Evolutionary conservation across 345 rosid genomes (phyloP).

Genomic region (Populus davidiana): DNA sequence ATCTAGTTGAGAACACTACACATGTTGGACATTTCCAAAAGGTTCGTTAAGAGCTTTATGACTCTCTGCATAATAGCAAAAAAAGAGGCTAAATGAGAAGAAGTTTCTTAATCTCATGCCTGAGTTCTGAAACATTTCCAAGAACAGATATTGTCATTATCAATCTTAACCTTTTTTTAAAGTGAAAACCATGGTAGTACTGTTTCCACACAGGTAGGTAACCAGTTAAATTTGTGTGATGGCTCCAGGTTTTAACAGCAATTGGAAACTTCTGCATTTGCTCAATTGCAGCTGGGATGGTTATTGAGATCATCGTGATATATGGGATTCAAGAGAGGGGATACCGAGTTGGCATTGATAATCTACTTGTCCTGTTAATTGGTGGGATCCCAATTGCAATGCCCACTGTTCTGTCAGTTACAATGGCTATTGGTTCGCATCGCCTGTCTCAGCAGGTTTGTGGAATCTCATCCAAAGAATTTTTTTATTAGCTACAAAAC

Average conservation of each 20-base stretch:
- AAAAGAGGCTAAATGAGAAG: neutral
- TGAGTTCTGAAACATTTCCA: neutral
- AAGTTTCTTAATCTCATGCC: neutral
- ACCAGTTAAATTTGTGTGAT: slow-evolving; percentile 1
- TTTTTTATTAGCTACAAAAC: neutral
- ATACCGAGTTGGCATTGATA: slow-evolving; percentile 57
- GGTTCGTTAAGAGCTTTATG: slow-evolving; percentile 3
- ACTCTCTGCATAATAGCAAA: neutral
- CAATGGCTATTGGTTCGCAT: slow-evolving; percentile 46
- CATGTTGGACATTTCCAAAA: slow-evolving; percentile 39
- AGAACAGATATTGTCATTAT: neutral
- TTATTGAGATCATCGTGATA: slow-evolving; percentile 35
- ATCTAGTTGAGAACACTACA: slow-evolving; percentile 39
- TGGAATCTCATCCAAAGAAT: neutral
- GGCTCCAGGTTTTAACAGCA: slow-evolving; percentile 34
- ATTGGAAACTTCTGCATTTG: slow-evolving; percentile 47
- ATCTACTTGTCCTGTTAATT: slow-evolving; percentile 52
- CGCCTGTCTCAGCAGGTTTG: slow-evolving; percentile 38
- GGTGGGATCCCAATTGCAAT: slow-evolving; percentile 76
- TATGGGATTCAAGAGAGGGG: slow-evolving; percentile 37
- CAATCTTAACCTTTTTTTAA: neutral
- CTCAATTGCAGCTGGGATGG: slow-evolving; percentile 40
- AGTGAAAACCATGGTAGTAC: neutral
- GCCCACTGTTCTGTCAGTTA: slow-evolving; percentile 65
- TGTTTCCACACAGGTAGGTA: neutral